phyloP scores from a whole-genome alignment of 176 grass and related monocot genomes.

The Rhynchospora pubera region DNA sequence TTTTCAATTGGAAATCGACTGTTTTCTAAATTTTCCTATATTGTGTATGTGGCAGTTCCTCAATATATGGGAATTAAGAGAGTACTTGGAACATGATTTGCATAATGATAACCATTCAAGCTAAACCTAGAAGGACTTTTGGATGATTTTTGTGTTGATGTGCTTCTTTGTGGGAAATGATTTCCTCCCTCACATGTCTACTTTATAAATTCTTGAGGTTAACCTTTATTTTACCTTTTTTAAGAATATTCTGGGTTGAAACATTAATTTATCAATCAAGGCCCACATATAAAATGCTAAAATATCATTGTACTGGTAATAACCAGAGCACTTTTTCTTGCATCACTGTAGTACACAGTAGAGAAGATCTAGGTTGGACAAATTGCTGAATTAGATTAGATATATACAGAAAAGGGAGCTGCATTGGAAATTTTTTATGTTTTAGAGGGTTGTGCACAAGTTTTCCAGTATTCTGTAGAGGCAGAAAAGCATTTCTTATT shows the following conservation, averaged over 20 bases:
- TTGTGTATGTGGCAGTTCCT: conserved; percentile 63
- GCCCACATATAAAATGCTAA: not conserved
- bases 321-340: not conserved
- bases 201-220: conserved; percentile 97
- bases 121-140: conserved; percentile 83
- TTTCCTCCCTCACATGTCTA: conserved; percentile 95
- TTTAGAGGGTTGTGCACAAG: not conserved
- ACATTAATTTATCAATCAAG: not conserved
- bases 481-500: not conserved
- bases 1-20: not conserved
- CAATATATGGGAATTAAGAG: conserved; percentile 89
- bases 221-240: conserved; percentile 8
- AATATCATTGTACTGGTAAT: not conserved
- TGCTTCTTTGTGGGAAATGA: conserved; percentile 99
- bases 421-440: not conserved
- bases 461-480: not conserved
- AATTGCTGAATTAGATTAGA: not conserved
- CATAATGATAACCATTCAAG: conserved; percentile 78
- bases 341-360: not conserved
- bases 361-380: not conserved
- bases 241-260: not conserved
- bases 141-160: conserved; percentile 98
- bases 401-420: conserved; percentile 4
- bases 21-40: conserved; percentile 4
- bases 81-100: conserved; percentile 93